These are phyloP conservation scores for Chimonanthus salicifolius DNA, from an alignment of 164 flowering plant genomes.

Conservation along the genomic window DNA sequence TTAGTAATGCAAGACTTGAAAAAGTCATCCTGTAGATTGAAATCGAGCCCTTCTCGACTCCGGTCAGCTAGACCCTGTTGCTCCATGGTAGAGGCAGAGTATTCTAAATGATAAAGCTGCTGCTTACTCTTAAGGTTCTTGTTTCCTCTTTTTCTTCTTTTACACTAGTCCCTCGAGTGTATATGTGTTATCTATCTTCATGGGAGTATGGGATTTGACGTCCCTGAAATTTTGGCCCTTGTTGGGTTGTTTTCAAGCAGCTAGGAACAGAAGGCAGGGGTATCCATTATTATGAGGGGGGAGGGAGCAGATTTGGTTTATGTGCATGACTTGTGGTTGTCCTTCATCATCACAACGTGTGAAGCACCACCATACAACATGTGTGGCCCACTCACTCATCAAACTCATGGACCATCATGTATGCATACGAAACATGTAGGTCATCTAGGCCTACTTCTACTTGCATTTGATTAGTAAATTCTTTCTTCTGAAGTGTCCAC, in stretches of 20 bases:
- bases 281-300: neutral
- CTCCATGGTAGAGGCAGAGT: slow-evolving; percentile 21
- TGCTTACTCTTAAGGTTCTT: neutral
- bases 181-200: neutral
- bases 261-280: neutral
- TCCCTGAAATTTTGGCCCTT: neutral
- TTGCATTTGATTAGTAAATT: too few species aligned
- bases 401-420: neutral
- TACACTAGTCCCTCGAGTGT: neutral
- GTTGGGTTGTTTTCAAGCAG: neutral
- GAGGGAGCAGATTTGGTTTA: neutral
- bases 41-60: slow-evolving; percentile 36
- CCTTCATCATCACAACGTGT: neutral
- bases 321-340: slow-evolving; percentile 2
- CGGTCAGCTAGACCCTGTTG: slow-evolving; percentile 16
- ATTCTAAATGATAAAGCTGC: neutral
- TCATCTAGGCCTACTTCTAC: too few species aligned
- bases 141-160: neutral
- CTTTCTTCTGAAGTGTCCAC: too few species aligned
- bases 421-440: too few species aligned
- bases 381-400: neutral
- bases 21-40: slow-evolving; percentile 57
- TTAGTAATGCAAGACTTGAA: slow-evolving; percentile 41
- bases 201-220: neutral
- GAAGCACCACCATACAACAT: neutral